These are phyloP conservation scores for Austroboletus novae-zelandiae DNA, from an alignment of 1,284 basidiomycete genomes.

Conservation along the genomic window DNA sequence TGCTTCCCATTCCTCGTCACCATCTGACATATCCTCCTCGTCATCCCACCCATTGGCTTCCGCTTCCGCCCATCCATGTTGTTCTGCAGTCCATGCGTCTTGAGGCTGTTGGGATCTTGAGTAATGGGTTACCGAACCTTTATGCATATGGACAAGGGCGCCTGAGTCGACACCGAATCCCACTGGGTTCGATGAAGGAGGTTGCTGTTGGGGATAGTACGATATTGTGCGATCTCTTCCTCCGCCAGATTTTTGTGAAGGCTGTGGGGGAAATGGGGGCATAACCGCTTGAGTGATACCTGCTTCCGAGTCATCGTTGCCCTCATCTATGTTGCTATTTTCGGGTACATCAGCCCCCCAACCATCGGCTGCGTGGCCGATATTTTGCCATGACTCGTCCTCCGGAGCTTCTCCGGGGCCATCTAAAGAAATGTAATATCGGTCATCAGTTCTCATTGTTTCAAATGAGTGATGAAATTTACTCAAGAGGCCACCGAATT, in stretches of 20 bases:
- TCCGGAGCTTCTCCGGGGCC: constrained; percentile 15
- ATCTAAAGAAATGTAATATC: constrained; percentile 11
- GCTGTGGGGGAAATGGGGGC: constrained; percentile 16
- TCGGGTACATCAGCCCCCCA: constrained; percentile 24
- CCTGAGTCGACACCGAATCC: constrained; percentile 7
- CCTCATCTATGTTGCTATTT: constrained; percentile 27
- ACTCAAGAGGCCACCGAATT: constrained; percentile 23
- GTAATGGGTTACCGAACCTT: background rate
- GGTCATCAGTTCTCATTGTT: constrained; percentile 11
- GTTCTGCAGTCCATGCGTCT: constrained; percentile 14
- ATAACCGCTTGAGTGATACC: constrained; percentile 13
- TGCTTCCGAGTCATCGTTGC: constrained; percentile 21
- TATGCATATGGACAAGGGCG: background rate
- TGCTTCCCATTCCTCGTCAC: constrained; percentile 16
- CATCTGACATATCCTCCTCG: constrained; percentile 8
- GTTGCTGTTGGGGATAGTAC: constrained; percentile 18
- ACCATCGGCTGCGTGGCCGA: constrained; percentile 17
- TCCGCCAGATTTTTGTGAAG: constrained; percentile 14
- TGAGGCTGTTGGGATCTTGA: constrained; percentile 14
- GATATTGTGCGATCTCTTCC: constrained; percentile 18
- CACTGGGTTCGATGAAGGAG: constrained; percentile 12
- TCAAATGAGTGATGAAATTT: constrained; percentile 5
- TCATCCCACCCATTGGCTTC: constrained; percentile 18
- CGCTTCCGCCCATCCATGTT: constrained; percentile 20
- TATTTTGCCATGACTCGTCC: constrained; percentile 31